A percentile compares a stretch with the other conserved stretches of the same genome.
These are phyloP conservation scores for Petunia axillaris DNA, from an alignment of 257 asterid species.

Conservation along the genomic window DNA sequence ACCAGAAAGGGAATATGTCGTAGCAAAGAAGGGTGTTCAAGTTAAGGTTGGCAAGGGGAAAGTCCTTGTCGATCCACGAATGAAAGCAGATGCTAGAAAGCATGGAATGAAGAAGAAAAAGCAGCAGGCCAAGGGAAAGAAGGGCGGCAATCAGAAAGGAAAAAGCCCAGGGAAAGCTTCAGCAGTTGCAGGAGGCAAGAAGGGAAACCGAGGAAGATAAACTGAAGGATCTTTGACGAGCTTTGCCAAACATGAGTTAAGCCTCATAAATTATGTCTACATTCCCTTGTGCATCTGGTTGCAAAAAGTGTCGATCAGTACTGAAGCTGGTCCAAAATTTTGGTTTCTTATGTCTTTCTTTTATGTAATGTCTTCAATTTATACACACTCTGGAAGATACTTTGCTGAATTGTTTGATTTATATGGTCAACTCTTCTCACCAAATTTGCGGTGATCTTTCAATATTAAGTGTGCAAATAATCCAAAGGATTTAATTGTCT, in stretches of 20 bases:
- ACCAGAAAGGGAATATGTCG: slow-evolving; percentile 79
- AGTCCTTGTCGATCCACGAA: slow-evolving; percentile 78
- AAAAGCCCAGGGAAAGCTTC: slow-evolving; percentile 44
- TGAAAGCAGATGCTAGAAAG: slow-evolving; percentile 81
- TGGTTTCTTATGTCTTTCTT: neutral
- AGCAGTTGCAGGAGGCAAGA: slow-evolving; percentile 35
- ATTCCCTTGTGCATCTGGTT: neutral
- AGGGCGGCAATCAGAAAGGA: slow-evolving; percentile 70
- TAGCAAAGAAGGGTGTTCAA: slow-evolving; percentile 95
- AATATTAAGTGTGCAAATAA: neutral
- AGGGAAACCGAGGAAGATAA: slow-evolving; percentile 28
- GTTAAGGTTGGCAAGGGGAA: slow-evolving; percentile 85
- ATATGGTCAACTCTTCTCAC: neutral
- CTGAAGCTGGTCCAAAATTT: neutral
- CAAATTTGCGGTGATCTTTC: neutral
- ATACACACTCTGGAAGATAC: neutral
- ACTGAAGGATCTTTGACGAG: neutral
- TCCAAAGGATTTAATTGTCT: neutral
- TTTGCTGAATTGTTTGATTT: neutral
- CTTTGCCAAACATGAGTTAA: neutral
- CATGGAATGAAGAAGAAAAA: slow-evolving; percentile 54
- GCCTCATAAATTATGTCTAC: slow-evolving; percentile 7
- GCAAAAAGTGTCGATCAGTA: neutral
- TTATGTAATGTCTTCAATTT: neutral
- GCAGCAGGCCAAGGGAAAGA: slow-evolving; percentile 58